phyloP scores from a whole-genome alignment of 2,329 filamentous ascomycete genomes.

The Penicillium janthinellum region DNA sequence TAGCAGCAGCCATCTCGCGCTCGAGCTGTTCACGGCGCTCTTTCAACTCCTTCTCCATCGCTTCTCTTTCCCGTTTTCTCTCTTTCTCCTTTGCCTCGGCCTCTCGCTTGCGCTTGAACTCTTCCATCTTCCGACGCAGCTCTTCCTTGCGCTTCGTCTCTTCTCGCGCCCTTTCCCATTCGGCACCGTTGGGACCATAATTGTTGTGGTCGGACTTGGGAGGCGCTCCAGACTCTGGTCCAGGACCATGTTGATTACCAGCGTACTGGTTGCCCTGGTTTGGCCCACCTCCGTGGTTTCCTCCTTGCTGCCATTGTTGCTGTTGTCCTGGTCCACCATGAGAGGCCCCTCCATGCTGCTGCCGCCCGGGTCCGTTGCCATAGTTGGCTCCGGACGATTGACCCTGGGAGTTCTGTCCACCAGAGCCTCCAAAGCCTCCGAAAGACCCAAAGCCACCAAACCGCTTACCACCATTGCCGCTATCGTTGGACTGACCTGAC shows the following conservation, averaged over 20 bases:
- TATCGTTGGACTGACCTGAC: slow-evolving; percentile 39
- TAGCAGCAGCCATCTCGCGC: slow-evolving; percentile 38
- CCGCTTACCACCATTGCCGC: slow-evolving; percentile 28
- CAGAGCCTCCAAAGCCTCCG: slow-evolving; percentile 16
- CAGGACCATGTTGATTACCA: slow-evolving; percentile 36
- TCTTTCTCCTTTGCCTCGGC: slow-evolving; percentile 43
- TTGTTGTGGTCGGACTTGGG: slow-evolving; percentile 22
- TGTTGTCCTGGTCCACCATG: slow-evolving; percentile 9
- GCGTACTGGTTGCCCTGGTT: slow-evolving; percentile 35
- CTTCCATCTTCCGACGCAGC: slow-evolving; percentile 42
- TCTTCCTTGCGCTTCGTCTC: slow-evolving; percentile 41
- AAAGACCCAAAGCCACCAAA: slow-evolving; percentile 27
- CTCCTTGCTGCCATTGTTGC: slow-evolving; percentile 28
- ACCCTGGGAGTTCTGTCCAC: slow-evolving; percentile 22
- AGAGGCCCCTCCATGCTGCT: slow-evolving; percentile 4
- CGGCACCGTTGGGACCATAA: slow-evolving; percentile 21
- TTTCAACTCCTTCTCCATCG: slow-evolving; percentile 43
- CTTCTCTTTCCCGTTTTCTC: slow-evolving; percentile 42
- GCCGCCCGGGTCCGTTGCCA: slow-evolving; percentile 28
- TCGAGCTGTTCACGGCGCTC: slow-evolving; percentile 46
- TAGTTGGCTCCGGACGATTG: slow-evolving; percentile 29
- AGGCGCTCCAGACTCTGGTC: slow-evolving; percentile 12
- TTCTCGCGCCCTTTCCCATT: slow-evolving; percentile 35
- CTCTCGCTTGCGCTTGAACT: slow-evolving; percentile 39
- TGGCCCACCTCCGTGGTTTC: slow-evolving; percentile 33